Conservation (phyloP, 306 rosid genomes). For the Vigna unguiculata region DNA sequence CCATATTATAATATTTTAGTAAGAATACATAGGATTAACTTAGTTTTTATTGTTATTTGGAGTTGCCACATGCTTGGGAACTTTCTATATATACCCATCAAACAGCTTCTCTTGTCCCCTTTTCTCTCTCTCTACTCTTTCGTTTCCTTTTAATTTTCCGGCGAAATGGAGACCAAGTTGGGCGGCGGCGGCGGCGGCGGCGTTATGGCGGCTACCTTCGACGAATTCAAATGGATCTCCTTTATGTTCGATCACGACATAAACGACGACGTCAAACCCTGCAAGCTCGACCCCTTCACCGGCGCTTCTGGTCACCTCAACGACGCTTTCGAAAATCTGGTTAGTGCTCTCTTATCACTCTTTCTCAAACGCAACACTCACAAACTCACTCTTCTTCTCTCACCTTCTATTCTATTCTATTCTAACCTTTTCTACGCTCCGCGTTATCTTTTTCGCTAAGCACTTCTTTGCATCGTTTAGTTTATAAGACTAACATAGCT, state of each 20-base stretch:
- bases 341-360: constrained; percentile 51
- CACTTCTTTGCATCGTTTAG: too few species aligned
- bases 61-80: not conserved
- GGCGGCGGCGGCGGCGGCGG: constrained; percentile 1
- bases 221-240: constrained; percentile 53
- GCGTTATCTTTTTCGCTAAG: too few species aligned
- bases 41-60: not conserved
- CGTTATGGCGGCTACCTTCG: constrained; percentile 17
- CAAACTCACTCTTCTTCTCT: not conserved
- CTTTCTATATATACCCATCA: constrained; percentile 51
- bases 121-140: constrained; percentile 39
- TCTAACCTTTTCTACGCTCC: not conserved
- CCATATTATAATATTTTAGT: too few species aligned
- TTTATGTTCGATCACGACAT: constrained; percentile 44
- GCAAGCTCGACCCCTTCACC: constrained; percentile 45
- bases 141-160: constrained; percentile 33
- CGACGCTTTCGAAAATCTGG: constrained; percentile 56
- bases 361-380: constrained; percentile 29
- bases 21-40: too few species aligned
- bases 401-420: not conserved
- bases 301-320: constrained; percentile 46
- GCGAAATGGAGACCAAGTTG: constrained; percentile 52
- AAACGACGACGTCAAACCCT: constrained; percentile 44
- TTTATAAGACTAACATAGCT: too few species aligned
- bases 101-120: constrained; percentile 44